Evolutionary conservation across 768 basidiomycete species (phyloP), one percentile per base, ranked within the genome.

Genomic region (Kwoniella bestiolae): DNA sequence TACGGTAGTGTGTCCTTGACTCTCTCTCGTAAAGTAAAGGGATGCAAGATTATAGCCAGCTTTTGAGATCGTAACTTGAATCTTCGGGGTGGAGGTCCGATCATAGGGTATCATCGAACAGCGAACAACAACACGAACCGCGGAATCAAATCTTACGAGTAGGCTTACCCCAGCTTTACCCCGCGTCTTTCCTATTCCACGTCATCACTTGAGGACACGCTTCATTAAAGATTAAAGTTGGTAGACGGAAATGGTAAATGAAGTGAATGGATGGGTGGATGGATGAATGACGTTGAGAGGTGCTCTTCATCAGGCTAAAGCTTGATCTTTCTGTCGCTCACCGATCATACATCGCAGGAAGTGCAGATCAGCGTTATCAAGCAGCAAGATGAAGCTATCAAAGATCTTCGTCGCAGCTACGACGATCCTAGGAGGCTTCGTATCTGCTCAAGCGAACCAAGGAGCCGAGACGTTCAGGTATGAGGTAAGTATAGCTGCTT

Each of bases 401-500:
- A 65, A 57, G 32, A 9, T 65, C 5, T 34, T 51, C 8, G 3
- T 65, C 1, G 56, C n/a, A 18, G 45, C 47, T 1, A 31, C 45
- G 21, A 44, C 38, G 9, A 6, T 38, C 28, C 23, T 65, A 1
- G n/a, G 31, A 21, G 25, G 31, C 18, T 18, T 65, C 25, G 56
- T 56, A 21, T 9, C 31, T 25, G 60, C 66, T 23, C 60, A 61
- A 38, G 51, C 41, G 8, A 63, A 60, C 11, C 32, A 63, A n/a
- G 44, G 49, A 2, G 9, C 68, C 2, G 70, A 75, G 53, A 75
- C 73, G 8, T 75, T 62, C 59, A 71, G 65, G 64, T 75, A 75
- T 51, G 73, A 75, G 70, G 73, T 75, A 50, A 45, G 66, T 63
- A 35, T 9, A 34, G 12, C 28, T 23, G n/a, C 38, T 11, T 14